Percentiles rank a stretch among this genome's conserved stretches.
phyloP scores from a whole-genome alignment of 345 rosid genomes.

The Dipteronia dyeriana region DNA sequence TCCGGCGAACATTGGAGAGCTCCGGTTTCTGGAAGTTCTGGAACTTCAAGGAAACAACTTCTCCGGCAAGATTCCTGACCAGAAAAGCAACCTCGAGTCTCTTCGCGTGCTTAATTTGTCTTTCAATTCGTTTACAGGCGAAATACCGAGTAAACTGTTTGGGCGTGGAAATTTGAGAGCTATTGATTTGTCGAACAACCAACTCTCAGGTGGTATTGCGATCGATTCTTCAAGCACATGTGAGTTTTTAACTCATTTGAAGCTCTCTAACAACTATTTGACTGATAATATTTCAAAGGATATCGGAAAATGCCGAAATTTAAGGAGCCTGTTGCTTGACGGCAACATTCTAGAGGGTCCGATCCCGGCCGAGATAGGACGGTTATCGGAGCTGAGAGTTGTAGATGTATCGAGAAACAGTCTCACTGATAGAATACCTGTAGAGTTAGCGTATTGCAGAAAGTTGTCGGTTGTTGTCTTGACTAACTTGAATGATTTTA shows the following conservation, averaged over 20 bases:
- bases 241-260: slow-evolving; percentile 44
- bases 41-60: slow-evolving; percentile 65
- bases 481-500: slow-evolving; percentile 46
- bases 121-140: slow-evolving; percentile 46
- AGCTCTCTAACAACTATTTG: slow-evolving; percentile 54
- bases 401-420: slow-evolving; percentile 66
- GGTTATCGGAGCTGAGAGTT: slow-evolving; percentile 49
- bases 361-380: slow-evolving; percentile 60
- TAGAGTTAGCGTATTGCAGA: slow-evolving; percentile 45
- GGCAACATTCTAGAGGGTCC: slow-evolving; percentile 54
- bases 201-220: slow-evolving; percentile 35
- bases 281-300: slow-evolving; percentile 42
- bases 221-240: slow-evolving; percentile 34
- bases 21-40: slow-evolving; percentile 45
- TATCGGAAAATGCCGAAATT: slow-evolving; percentile 49
- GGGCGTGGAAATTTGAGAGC: slow-evolving; percentile 38
- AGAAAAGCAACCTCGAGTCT: slow-evolving; percentile 36
- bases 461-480: slow-evolving; percentile 51
- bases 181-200: slow-evolving; percentile 60
- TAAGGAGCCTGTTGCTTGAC: slow-evolving; percentile 53
- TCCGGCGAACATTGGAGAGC: slow-evolving; percentile 41
- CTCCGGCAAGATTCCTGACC: slow-evolving; percentile 48
- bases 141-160: slow-evolving; percentile 42
- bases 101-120: slow-evolving; percentile 56
- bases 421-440: slow-evolving; percentile 50